phyloP scores from a whole-genome alignment of 1,139 yeast species.

The Nakaseomyces uthaithaninus region DNA sequence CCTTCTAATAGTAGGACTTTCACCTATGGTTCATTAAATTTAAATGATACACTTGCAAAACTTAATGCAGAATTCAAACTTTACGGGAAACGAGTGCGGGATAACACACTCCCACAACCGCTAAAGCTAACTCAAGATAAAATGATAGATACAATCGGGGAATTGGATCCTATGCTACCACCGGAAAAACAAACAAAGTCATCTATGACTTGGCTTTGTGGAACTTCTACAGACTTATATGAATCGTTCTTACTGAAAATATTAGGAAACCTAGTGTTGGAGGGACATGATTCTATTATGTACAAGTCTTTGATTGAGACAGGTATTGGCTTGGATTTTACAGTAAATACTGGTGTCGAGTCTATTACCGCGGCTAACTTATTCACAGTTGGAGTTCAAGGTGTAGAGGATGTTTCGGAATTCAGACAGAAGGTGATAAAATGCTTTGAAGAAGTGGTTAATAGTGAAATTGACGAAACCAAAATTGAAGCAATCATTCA shows the following conservation, averaged over 20 bases:
- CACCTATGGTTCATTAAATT: slow-evolving; percentile 75
- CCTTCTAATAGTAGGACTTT: slow-evolving; percentile 85
- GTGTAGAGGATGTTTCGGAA: slow-evolving; percentile 46
- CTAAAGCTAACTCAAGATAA: slow-evolving; percentile 35
- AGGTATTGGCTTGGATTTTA: slow-evolving; percentile 77
- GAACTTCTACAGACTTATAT: slow-evolving; percentile 61
- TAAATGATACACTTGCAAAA: slow-evolving; percentile 52
- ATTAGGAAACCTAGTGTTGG: slow-evolving; percentile 64
- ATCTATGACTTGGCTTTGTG: slow-evolving; percentile 83
- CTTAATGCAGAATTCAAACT: slow-evolving; percentile 44
- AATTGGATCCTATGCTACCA: slow-evolving; percentile 76
- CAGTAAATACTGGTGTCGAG: slow-evolving; percentile 85
- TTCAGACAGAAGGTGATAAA: slow-evolving; percentile 41
- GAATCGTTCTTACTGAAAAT: slow-evolving; percentile 68
- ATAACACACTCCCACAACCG: slow-evolving; percentile 35
- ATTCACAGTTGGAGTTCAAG: slow-evolving; percentile 81
- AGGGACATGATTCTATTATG: slow-evolving; percentile 88
- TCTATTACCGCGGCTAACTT: slow-evolving; percentile 70
- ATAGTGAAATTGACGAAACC: slow-evolving; percentile 44
- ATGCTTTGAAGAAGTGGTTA: slow-evolving; percentile 41
- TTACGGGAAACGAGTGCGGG: slow-evolving; percentile 44
- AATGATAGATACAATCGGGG: slow-evolving; percentile 51
- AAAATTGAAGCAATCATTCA: slow-evolving; percentile 80
- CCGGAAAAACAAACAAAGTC: slow-evolving; percentile 62
- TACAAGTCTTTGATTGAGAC: slow-evolving; percentile 78